Evolutionary conservation across 2,329 filamentous ascomycete genomes (phyloP).

Genomic region (Nemania sp.): DNA sequence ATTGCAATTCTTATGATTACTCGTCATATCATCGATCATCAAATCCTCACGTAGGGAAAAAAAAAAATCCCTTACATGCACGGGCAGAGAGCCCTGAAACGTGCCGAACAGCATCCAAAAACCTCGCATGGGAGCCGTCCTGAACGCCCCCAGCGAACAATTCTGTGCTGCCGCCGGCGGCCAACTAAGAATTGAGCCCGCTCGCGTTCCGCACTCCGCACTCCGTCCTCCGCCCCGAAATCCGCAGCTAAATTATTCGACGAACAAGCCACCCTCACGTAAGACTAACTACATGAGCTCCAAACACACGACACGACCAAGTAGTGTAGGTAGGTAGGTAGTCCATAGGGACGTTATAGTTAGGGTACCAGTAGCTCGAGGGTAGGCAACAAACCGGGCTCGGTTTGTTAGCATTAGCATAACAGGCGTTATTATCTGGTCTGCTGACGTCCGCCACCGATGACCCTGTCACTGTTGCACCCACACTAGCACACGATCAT

Average conservation of each 20-base stretch:
- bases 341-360: too few species aligned
- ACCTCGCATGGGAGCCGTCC: background rate
- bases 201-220: slow-evolving; percentile 4
- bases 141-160: background rate
- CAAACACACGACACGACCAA: background rate
- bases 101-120: background rate
- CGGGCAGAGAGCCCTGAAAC: too few species aligned
- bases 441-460: slow-evolving; percentile 7
- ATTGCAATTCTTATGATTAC: background rate
- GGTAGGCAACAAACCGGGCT: background rate
- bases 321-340: too few species aligned
- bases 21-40: background rate
- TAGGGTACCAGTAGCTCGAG: background rate
- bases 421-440: background rate
- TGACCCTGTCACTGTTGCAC: background rate
- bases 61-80: too few species aligned
- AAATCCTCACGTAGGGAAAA: too few species aligned
- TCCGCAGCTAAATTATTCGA: slow-evolving; percentile 4
- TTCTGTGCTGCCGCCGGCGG: background rate
- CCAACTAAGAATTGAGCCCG: background rate
- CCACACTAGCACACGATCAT: slow-evolving; percentile 4
- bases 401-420: background rate
- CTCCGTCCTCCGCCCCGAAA: slow-evolving; percentile 4
- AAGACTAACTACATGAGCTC: background rate
- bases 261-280: slow-evolving; percentile 1